Base-by-base conservation (phyloP, 305 asterid genomes). In the Fraxinus dipetala region DNA sequence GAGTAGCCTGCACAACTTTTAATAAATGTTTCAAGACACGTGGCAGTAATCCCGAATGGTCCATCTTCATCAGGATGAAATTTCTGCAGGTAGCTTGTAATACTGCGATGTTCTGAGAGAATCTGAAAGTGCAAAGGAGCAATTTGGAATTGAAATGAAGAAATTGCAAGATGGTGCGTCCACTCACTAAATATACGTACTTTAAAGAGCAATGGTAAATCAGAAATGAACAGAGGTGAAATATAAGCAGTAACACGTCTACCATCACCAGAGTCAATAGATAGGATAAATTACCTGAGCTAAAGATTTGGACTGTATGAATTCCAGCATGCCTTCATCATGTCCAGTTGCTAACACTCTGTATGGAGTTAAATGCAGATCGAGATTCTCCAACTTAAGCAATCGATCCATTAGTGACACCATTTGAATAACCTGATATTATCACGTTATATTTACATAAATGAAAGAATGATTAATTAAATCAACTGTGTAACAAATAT, bases 1-100 rank as follows among this genome's bases (percentile, higher is more conserved):
- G 99, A 96, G 89, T 96, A 96, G 78, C 99, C 99, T 87, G 98
- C 98, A 78, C 99, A 96, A 78, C 99, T 96, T 89, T 96, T 96
- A 83, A 93, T 96, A 83, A 96, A 96, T 51, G 99, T 96, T 87
- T 96, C 98, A 76, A 96, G 97, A 78, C 99, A 96, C 5, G 94
- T 88, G 18, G 97, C 95, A 9, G 98, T 96, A 85, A 96, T 89
- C 78, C 99, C 99, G 81, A 92, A 96, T 72, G 98, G 99, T 51
- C 94, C 99, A 74, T 93, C 93, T 80, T 92, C 98, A 83, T 94
- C 99, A 22, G 98, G 94, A 84, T 96, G 97, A 88, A 90, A 91
- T 88, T 93, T 96, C 88, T 96, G 99, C 87, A 96, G 88, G 89
- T 91, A 96, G 92, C 95, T 93, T 81, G 91, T 90, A 80, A 96